Evolutionary conservation across 2,329 filamentous ascomycete species (phyloP).

Genomic region (Trichoderma lentiforme): DNA sequence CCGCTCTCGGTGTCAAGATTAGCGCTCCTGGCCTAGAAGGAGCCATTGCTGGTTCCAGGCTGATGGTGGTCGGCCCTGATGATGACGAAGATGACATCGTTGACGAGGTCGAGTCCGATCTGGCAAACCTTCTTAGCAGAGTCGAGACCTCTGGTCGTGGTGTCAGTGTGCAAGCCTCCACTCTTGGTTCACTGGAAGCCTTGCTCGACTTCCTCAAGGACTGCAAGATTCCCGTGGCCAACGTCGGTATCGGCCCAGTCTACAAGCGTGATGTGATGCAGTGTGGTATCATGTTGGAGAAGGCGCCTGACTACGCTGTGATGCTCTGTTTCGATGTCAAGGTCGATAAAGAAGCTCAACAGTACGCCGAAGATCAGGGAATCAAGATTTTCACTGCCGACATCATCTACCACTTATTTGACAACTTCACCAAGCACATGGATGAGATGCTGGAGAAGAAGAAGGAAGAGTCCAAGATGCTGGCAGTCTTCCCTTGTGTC

Average conservation of each 20-base stretch:
- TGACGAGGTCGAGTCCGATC: slow-evolving; percentile 93
- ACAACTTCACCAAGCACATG: slow-evolving; percentile 95
- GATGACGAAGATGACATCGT: slow-evolving; percentile 96
- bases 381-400: slow-evolving; percentile 98
- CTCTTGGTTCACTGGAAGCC: slow-evolving; percentile 92
- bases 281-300: slow-evolving; percentile 94
- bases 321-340: slow-evolving; percentile 99
- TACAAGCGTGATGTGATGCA: slow-evolving; percentile 98
- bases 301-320: slow-evolving; percentile 90
- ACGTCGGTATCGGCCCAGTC: slow-evolving; percentile 95
- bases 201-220: slow-evolving; percentile 92
- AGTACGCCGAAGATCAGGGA: slow-evolving; percentile 87
- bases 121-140: slow-evolving; percentile 84
- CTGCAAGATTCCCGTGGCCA: slow-evolving; percentile 95
- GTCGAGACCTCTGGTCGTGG: slow-evolving; percentile 90
- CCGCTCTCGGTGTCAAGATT: slow-evolving; percentile 97
- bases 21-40: slow-evolving; percentile 92
- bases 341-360: slow-evolving; percentile 91
- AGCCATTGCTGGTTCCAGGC: slow-evolving; percentile 91
- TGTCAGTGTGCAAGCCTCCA: slow-evolving; percentile 96
- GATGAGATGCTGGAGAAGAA: slow-evolving; percentile 79
- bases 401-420: slow-evolving; percentile 98
- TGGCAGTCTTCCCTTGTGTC: slow-evolving; percentile 96
- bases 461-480: slow-evolving; percentile 93
- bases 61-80: slow-evolving; percentile 89